Percentiles rank a stretch among this genome's conserved stretches.
phyloP scores from a whole-genome alignment of 495 filamentous ascomycete genomes.

The Chaetomium fimeti region DNA sequence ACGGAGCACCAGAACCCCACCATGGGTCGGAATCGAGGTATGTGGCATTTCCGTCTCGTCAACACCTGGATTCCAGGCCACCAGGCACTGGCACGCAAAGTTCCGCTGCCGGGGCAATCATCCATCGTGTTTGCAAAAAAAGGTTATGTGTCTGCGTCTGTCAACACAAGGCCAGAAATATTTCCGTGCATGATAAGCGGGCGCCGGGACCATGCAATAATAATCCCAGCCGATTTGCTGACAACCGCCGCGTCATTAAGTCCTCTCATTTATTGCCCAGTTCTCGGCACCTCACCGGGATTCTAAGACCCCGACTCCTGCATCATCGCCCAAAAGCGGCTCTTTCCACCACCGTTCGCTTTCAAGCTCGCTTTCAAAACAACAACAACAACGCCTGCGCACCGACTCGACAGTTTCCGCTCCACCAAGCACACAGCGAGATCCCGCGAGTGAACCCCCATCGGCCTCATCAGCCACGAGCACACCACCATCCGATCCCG shows the following conservation, averaged over 20 bases:
- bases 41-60: slow-evolving; percentile 31
- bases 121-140: neutral
- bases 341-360: slow-evolving; percentile 16
- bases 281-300: slow-evolving; percentile 50
- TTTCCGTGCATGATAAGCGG: neutral
- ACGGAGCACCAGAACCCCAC: slow-evolving; percentile 17
- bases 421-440: slow-evolving; percentile 23
- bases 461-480: slow-evolving; percentile 33
- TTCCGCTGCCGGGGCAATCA: slow-evolving; percentile 14
- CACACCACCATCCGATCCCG: slow-evolving; percentile 28
- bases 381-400: slow-evolving; percentile 37
- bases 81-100: slow-evolving; percentile 15
- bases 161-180: neutral
- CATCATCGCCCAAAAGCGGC: slow-evolving; percentile 39
- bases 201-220: slow-evolving; percentile 2
- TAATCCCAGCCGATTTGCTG: slow-evolving; percentile 15
- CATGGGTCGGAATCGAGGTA: slow-evolving; percentile 52
- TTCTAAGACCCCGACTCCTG: slow-evolving; percentile 40
- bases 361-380: slow-evolving; percentile 35
- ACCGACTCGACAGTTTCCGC: slow-evolving; percentile 20
- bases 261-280: slow-evolving; percentile 60
- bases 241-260: slow-evolving; percentile 35
- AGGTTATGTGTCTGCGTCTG: neutral
- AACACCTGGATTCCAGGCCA: slow-evolving; percentile 8
- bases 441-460: slow-evolving; percentile 29